These are phyloP conservation scores for Candida parachauliodes DNA, from an alignment of 805 yeast genomes.

Conservation along the genomic window DNA sequence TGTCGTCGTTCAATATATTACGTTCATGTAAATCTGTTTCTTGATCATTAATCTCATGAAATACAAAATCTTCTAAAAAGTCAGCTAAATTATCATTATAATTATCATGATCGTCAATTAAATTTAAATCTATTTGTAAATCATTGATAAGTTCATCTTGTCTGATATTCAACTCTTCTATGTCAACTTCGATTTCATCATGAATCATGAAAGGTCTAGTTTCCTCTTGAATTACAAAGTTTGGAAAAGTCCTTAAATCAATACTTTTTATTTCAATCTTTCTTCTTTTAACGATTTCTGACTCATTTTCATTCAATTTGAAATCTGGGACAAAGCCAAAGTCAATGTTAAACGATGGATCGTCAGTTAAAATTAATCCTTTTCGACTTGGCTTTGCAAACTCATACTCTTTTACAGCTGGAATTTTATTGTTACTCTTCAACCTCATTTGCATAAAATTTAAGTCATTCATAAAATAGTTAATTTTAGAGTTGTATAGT, in stretches of 20 bases:
- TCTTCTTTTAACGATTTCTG: slow-evolving; percentile 11
- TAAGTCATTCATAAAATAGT: slow-evolving; percentile 38
- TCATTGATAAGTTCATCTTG: not conserved
- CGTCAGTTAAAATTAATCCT: slow-evolving; percentile 18
- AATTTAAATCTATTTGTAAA: not conserved
- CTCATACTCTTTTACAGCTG: not conserved
- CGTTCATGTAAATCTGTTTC: no score
- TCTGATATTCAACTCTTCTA: not conserved
- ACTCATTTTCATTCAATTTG: slow-evolving; percentile 11
- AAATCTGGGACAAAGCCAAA: no score
- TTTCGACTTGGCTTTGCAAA: not conserved
- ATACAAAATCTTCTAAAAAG: slow-evolving; percentile 6
- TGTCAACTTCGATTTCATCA: not conserved
- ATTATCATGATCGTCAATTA: not conserved
- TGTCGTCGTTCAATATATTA: slow-evolving; percentile 5
- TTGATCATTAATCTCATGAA: no score
- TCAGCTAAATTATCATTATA: slow-evolving; percentile 3
- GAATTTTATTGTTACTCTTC: not conserved
- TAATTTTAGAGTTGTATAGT: slow-evolving; percentile 47
- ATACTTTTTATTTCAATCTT: slow-evolving; percentile 13
- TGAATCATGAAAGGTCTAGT: not conserved
- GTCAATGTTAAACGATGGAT: slow-evolving; percentile 23
- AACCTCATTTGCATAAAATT: slow-evolving; percentile 8
- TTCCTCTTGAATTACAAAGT: not conserved
- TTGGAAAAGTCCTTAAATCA: slow-evolving; percentile 14